Evolutionary conservation across 768 basidiomycete species (phyloP), one percentile per base, ranked within the genome.

Genomic region (Mycena chlorophos): DNA sequence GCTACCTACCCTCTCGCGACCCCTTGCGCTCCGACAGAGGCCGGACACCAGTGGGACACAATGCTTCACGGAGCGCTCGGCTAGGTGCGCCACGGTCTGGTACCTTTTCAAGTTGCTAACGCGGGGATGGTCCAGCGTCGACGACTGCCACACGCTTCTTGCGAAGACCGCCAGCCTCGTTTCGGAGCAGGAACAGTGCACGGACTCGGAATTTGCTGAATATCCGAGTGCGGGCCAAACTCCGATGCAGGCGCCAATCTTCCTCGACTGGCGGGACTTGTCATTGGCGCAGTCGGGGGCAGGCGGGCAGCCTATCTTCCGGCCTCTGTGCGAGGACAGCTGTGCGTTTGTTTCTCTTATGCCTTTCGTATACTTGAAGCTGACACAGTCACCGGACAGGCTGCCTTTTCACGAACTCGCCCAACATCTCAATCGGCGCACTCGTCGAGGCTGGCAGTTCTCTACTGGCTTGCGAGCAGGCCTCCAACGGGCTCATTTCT

Each of bases 311-410:
- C 45, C 50, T 3, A 19, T 60, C 1, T 60, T 60, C 54, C 49
- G 45, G 17, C 58, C 54, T 2, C 53, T 60, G 20, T 60, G 58
- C 37, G 28, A 26, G n/a, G 54, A n/a, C n/a, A 60, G 47, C 47
- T 60, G 58, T 60, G 30, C 23, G 58, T 31, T 13, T 26, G 5
- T 28, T 6, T 17, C 10, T 28, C 25, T 17, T 17, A 34, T 34
- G 29, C 42, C 12, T 37, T 28, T 10, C 19, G 0, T 23, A 3
- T 22, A 0, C 27, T 5, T 12, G 26, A 12, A 49, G 17, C 19
- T 49, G 8, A 8, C 8, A 10, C 22, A 23, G 20, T 37, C 34
- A 60, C 31, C 31, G 31, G 31, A 34, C n/a, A 34, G 58, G 58
- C 34, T 60, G 58, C 28, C 3, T 60, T 1, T 60, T 55, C 42